Conservation (phyloP, 1,284 basidiomycete genomes). For the Schizopora paradoxa region DNA sequence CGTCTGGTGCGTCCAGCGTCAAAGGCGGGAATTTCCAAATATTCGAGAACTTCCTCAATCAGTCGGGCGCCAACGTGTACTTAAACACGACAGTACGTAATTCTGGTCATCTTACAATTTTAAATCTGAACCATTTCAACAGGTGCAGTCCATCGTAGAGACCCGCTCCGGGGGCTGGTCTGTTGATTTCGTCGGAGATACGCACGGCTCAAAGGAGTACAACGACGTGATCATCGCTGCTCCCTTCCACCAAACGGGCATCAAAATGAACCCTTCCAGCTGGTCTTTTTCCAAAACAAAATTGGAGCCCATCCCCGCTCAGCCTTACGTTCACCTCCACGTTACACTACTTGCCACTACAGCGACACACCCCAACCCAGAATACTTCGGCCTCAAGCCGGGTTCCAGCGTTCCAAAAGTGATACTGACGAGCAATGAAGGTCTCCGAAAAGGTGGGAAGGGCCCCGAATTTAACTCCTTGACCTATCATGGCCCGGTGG, state of each 20-base stretch:
- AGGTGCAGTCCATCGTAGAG: slow-evolving; percentile 14
- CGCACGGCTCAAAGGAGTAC: slow-evolving; percentile 43
- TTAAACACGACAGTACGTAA: slow-evolving; percentile 60
- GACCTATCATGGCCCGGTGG: slow-evolving; percentile 71
- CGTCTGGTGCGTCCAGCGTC: slow-evolving; percentile 63
- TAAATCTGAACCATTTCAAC: slow-evolving; percentile 9
- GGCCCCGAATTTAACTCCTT: slow-evolving; percentile 85
- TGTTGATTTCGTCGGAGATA: slow-evolving; percentile 24
- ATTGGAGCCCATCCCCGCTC: slow-evolving; percentile 50
- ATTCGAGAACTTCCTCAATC: slow-evolving; percentile 76
- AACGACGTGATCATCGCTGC: slow-evolving; percentile 72
- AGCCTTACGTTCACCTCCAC: slow-evolving; percentile 80
- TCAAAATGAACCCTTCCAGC: slow-evolving; percentile 40
- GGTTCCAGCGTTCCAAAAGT: slow-evolving; percentile 51
- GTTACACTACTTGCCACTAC: slow-evolving; percentile 87
- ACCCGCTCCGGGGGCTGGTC: too few species aligned
- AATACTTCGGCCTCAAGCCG: slow-evolving; percentile 64
- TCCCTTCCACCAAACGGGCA: slow-evolving; percentile 62
- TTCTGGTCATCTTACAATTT: background rate
- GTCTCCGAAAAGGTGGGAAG: slow-evolving; percentile 42
- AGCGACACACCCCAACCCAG: slow-evolving; percentile 51
- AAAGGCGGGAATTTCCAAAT: slow-evolving; percentile 82
- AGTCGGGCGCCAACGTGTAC: slow-evolving; percentile 62
- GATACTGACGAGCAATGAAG: slow-evolving; percentile 70
- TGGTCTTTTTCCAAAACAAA: slow-evolving; percentile 20